Evolutionary conservation across 2,329 filamentous ascomycete species (phyloP).

Genomic region (Ilyonectria sp.): DNA sequence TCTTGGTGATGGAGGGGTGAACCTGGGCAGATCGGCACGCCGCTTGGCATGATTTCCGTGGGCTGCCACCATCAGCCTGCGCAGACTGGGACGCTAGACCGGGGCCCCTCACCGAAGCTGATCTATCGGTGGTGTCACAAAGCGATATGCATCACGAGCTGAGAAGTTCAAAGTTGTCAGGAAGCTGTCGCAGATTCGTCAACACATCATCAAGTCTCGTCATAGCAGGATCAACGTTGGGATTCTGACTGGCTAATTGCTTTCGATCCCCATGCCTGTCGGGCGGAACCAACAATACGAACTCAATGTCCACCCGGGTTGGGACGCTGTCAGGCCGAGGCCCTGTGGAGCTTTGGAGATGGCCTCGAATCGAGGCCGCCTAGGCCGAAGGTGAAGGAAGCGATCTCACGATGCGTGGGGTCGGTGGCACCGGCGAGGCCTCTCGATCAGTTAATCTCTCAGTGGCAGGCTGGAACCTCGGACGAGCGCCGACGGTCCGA

Average conservation of each 20-base stretch:
- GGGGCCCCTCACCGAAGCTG: conserved; percentile 31
- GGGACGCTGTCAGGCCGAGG: not conserved
- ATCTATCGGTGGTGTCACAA: conserved; percentile 14
- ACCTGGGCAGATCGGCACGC: conserved; percentile 37
- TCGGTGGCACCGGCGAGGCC: conserved; percentile 19
- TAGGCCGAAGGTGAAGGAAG: conserved; percentile 9
- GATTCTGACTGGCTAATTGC: conserved; percentile 2
- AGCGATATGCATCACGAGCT: conserved; percentile 7
- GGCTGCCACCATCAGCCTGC: conserved; percentile 12
- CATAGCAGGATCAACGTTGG: conserved; percentile 33
- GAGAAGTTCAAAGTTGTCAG: not conserved
- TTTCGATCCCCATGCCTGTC: not conserved
- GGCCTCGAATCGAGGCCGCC: conserved; percentile 11
- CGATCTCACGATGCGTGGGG: conserved; percentile 24
- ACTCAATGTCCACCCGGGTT: conserved; percentile 1
- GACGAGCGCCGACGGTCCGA: conserved; percentile 44
- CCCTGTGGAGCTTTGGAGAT: conserved; percentile 11
- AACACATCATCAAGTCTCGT: conserved; percentile 31
- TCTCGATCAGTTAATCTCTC: conserved; percentile 35
- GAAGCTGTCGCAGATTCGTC: conserved; percentile 38
- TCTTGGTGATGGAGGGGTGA: conserved; percentile 20
- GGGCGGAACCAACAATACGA: not conserved
- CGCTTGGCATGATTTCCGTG: conserved; percentile 30
- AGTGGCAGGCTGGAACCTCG: conserved; percentile 41
- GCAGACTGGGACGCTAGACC: conserved; percentile 14